Percentiles rank a stretch among this genome's conserved stretches.
These are phyloP conservation scores for Rachicladosporium sp. DNA, from an alignment of 2,329 filamentous ascomycete species.

Conservation along the genomic window DNA sequence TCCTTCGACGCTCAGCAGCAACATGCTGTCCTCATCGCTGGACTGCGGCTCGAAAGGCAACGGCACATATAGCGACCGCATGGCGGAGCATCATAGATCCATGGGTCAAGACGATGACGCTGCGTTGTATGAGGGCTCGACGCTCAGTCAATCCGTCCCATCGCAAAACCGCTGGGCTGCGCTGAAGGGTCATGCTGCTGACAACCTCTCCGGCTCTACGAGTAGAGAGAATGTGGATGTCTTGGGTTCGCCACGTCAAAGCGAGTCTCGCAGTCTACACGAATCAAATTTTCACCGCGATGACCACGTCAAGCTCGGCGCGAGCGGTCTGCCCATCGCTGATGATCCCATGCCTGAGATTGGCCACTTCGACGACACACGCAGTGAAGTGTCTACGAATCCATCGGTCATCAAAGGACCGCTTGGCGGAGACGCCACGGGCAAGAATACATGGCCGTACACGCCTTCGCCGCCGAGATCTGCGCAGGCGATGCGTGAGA, in stretches of 20 bases:
- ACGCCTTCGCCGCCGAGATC: slow-evolving; percentile 15
- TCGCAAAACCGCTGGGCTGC: slow-evolving; percentile 25
- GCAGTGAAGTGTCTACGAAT: slow-evolving; percentile 65
- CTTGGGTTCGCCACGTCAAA: slow-evolving; percentile 40
- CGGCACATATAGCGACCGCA: slow-evolving; percentile 13
- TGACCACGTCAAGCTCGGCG: slow-evolving; percentile 42
- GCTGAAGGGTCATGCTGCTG: slow-evolving; percentile 30
- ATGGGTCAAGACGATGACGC: slow-evolving; percentile 16
- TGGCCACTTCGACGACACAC: slow-evolving; percentile 48
- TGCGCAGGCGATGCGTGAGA: slow-evolving; percentile 5
- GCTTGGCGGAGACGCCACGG: slow-evolving; percentile 47
- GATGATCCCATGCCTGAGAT: slow-evolving; percentile 66
- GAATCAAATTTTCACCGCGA: slow-evolving; percentile 23
- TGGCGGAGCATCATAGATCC: slow-evolving; percentile 9
- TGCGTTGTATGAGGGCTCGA: slow-evolving; percentile 21
- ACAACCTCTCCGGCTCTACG: slow-evolving; percentile 15
- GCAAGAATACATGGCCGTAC: slow-evolving; percentile 30
- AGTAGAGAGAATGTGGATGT: slow-evolving; percentile 2
- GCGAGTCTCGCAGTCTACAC: slow-evolving; percentile 19
- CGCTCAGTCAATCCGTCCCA: slow-evolving; percentile 17
- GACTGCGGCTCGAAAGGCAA: slow-evolving; percentile 3
- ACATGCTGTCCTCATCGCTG: slow-evolving; percentile 12
- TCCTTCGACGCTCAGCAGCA: slow-evolving; percentile 57
- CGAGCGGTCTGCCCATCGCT: slow-evolving; percentile 57
- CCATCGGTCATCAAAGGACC: slow-evolving; percentile 72